Conservation (phyloP, 805 yeast genomes). For the Debaryomyces prosopidis region DNA sequence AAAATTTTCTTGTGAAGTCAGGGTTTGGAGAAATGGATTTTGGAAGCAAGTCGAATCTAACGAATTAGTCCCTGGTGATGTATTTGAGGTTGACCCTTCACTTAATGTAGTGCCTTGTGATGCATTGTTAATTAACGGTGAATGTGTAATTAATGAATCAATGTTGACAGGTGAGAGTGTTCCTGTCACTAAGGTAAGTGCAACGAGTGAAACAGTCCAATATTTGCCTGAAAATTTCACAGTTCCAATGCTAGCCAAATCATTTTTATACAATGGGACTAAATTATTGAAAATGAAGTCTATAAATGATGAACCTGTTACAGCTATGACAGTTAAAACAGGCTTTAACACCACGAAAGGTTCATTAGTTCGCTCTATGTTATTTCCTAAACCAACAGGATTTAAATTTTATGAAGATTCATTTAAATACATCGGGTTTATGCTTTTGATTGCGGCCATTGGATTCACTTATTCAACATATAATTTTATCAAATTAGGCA, state of each 20-base stretch:
- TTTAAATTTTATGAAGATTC: slow-evolving; percentile 94
- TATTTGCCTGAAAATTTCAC: slow-evolving; percentile 61
- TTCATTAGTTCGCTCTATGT: slow-evolving; percentile 88
- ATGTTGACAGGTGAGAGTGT: slow-evolving; percentile 99
- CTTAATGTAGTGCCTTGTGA: slow-evolving; percentile 82
- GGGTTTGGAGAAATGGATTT: slow-evolving; percentile 90
- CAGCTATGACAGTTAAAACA: slow-evolving; percentile 84
- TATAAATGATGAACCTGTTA: slow-evolving; percentile 71
- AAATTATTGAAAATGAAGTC: slow-evolving; percentile 80
- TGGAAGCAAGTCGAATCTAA: slow-evolving; percentile 80
- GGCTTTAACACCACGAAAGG: slow-evolving; percentile 98
- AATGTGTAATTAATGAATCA: slow-evolving; percentile 94
- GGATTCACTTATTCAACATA: slow-evolving; percentile 86
- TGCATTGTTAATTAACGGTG: slow-evolving; percentile 83
- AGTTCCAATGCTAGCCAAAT: slow-evolving; percentile 65
- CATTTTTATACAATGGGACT: slow-evolving; percentile 86
- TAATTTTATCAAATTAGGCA: slow-evolving; percentile 76
- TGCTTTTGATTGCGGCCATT: slow-evolving; percentile 78
- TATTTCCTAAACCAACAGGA: slow-evolving; percentile 92
- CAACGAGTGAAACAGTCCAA: slow-evolving; percentile 60
- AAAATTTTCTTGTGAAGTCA: slow-evolving; percentile 70
- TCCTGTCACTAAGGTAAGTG: slow-evolving; percentile 83
- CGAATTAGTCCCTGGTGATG: slow-evolving; percentile 93
- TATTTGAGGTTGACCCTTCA: slow-evolving; percentile 88
- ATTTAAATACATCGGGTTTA: slow-evolving; percentile 92